These are phyloP conservation scores for Diaporthe vaccinii DNA, from an alignment of 2,329 filamentous ascomycete species.

Conservation along the genomic window DNA sequence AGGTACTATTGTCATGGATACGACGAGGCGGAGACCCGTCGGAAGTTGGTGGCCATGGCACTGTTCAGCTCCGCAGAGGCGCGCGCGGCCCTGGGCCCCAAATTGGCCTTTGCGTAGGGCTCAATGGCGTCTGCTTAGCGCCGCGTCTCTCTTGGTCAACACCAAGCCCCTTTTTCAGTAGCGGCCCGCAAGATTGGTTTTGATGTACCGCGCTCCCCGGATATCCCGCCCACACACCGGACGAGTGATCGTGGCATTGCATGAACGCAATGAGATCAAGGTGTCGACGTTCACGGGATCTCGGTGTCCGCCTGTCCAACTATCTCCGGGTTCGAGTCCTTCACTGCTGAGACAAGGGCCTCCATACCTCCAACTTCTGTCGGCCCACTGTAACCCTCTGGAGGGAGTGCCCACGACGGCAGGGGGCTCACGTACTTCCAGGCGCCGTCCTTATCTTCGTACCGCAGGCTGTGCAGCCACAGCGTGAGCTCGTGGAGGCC, in stretches of 20 bases:
- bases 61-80: slow-evolving; percentile 26
- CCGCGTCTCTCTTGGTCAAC: slow-evolving; percentile 21
- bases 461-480: slow-evolving; percentile 92
- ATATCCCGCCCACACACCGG: slow-evolving; percentile 20
- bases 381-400: slow-evolving; percentile 78
- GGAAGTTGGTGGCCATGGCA: slow-evolving; percentile 24
- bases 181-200: slow-evolving; percentile 5
- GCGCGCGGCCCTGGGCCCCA: slow-evolving; percentile 26
- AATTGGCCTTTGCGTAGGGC: slow-evolving; percentile 26
- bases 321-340: slow-evolving; percentile 59
- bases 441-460: slow-evolving; percentile 83
- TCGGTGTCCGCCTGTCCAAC: slow-evolving; percentile 42
- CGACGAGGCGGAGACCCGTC: slow-evolving; percentile 28
- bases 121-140: slow-evolving; percentile 33
- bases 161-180: slow-evolving; percentile 15
- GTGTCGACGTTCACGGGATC: slow-evolving; percentile 15
- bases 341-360: slow-evolving; percentile 69
- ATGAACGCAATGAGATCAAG: slow-evolving; percentile 34
- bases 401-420: slow-evolving; percentile 89
- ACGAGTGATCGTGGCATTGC: not conserved
- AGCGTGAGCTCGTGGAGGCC: slow-evolving; percentile 91
- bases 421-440: slow-evolving; percentile 92
- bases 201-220: slow-evolving; percentile 1
- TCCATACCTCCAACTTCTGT: slow-evolving; percentile 74
- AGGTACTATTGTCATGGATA: slow-evolving; percentile 30